phyloP scores from a whole-genome alignment of 176 grass and related monocot species.

The Triticum dicoccoides region DNA sequence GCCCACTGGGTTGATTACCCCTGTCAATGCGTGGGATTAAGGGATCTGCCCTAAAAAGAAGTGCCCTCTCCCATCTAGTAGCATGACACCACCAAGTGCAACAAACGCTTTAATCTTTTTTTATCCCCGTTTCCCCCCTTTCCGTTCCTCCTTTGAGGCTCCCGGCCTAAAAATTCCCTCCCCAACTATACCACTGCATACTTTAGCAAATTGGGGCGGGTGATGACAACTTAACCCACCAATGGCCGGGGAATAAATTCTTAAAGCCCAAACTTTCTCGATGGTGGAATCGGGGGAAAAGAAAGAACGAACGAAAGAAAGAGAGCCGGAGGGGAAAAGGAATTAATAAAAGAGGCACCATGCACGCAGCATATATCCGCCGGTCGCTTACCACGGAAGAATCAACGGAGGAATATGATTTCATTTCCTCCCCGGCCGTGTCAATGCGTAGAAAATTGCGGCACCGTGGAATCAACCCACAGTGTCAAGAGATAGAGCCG shows the following conservation, averaged over 20 bases:
- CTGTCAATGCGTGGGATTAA: background rate
- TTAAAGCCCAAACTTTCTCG: slow-evolving; percentile 24
- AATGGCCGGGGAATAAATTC: slow-evolving; percentile 18
- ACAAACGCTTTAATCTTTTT: background rate
- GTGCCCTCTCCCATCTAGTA: slow-evolving; percentile 13
- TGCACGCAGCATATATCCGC: background rate
- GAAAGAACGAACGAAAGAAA: no score
- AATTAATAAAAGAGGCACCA: background rate
- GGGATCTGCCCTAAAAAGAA: slow-evolving; percentile 43
- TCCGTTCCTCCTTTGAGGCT: background rate
- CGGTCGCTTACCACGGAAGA: background rate
- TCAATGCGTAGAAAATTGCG: slow-evolving; percentile 19
- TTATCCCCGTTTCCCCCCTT: background rate
- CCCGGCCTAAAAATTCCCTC: slow-evolving; percentile 1
- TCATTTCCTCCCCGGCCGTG: background rate
- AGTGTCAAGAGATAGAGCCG: background rate
- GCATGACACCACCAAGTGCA: slow-evolving; percentile 13
- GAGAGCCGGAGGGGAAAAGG: background rate
- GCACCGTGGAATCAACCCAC: background rate
- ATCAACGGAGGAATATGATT: background rate
- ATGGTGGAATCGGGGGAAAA: background rate
- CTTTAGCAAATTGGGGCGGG: slow-evolving; percentile 31
- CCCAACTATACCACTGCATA: background rate
- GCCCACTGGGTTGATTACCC: slow-evolving; percentile 18
- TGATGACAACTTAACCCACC: slow-evolving; percentile 43